Evolutionary conservation across 129 eudicot genomes (phyloP), one percentile per base, ranked within the genome.

Genomic region (Arctium lappa): DNA sequence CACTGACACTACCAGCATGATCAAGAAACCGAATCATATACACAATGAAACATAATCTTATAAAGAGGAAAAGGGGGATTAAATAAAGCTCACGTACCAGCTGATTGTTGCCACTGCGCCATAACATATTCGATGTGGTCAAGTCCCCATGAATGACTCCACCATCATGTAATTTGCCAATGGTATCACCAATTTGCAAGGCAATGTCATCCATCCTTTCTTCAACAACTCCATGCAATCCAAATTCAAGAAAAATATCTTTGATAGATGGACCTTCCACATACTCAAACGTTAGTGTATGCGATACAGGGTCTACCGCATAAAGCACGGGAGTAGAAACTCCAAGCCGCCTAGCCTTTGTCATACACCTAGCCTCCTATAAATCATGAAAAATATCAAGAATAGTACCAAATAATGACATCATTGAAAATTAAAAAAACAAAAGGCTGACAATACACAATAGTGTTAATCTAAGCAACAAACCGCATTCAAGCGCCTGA

Each of bases 101-200:
- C 86, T 96, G 93, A 87, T 91, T 93, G 73, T 91, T 87, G 53
- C 73, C 88, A 72, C 73, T 76, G 8, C 90, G 88, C 73, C 95
- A 85, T 84, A 96, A 89, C 99, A 96, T 96, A 88, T 93, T 96
- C 75, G 99, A 96, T 71, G 99, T 96, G 39, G 99, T 96, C 80
- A 96, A 81, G 75, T 96, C 99, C 42, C 99, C 99, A 85, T 96
- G 99, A 77, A 92, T 72, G 62, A 96, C 89, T 63, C 98, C 98
- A 48, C 98, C 99, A 87, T 93, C 98, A 66, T 96, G 99, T 74
- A 96, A 84, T 85, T 96, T 96, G 6, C 91, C 97, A 75, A 96
- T 90, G 11, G 93, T 88, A 80, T 84, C 85, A 32, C 98, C 98
- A 71, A 91, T 91, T 69, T 96, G 99, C 15, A 84, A 85, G 7